Conservation (phyloP, 2,329 filamentous ascomycete genomes). For the Pseudopyricularia javanii region DNA sequence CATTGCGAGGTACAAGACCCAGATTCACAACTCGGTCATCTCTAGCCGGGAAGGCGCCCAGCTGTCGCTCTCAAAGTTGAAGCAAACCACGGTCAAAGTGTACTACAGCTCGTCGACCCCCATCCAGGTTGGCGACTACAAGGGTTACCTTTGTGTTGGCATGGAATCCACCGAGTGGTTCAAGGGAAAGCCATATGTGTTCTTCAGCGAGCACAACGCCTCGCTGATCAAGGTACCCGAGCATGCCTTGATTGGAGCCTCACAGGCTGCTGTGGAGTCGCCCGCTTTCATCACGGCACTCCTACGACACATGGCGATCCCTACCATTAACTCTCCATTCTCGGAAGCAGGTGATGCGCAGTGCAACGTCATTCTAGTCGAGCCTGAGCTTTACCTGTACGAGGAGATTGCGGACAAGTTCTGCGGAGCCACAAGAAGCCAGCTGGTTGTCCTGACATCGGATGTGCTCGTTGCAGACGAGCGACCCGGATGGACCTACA, state of each 20-base stretch:
- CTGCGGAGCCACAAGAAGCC: not conserved
- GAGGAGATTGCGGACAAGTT: not conserved
- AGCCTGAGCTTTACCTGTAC: slow-evolving; percentile 17
- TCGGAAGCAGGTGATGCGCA: slow-evolving; percentile 3
- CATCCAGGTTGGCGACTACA: slow-evolving; percentile 11
- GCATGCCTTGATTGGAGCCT: slow-evolving; percentile 3
- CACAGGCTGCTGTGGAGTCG: slow-evolving; percentile 5
- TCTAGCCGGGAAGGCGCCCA: not conserved
- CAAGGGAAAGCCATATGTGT: slow-evolving; percentile 9
- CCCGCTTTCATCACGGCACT: slow-evolving; percentile 12
- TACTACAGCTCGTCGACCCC: slow-evolving; percentile 22
- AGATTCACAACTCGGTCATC: not conserved
- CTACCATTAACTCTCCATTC: slow-evolving; percentile 3
- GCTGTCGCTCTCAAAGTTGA: not conserved
- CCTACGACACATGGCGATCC: slow-evolving; percentile 11
- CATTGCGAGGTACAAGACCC: not conserved
- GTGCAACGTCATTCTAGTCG: slow-evolving; percentile 16
- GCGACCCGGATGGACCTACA: not conserved
- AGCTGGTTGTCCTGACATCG: not conserved
- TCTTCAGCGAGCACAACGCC: slow-evolving; percentile 17
- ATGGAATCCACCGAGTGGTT: slow-evolving; percentile 11
- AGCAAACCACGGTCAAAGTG: slow-evolving; percentile 13
- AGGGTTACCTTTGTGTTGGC: slow-evolving; percentile 20
- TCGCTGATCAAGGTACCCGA: slow-evolving; percentile 18
- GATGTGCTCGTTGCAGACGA: not conserved